phyloP scores from a whole-genome alignment of 495 filamentous ascomycete species.

The Aspergillus biplanus region DNA sequence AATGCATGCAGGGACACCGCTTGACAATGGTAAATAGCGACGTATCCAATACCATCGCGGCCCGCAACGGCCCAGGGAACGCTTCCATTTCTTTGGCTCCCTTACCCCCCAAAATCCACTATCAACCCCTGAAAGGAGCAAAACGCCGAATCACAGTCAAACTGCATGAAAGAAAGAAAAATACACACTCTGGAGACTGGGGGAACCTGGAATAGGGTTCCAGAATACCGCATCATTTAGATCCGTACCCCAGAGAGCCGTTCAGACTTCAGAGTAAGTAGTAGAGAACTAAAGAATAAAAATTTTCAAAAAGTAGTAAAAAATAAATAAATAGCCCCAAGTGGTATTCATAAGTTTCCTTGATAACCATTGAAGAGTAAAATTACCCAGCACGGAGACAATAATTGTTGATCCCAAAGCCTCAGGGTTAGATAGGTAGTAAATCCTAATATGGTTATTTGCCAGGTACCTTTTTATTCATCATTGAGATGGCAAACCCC shows the following conservation, averaged over 20 bases:
- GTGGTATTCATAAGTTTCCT: background rate
- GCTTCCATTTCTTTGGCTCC: conserved; percentile 17
- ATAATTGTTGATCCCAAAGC: conserved; percentile 20
- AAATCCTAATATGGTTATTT: conserved; percentile 4
- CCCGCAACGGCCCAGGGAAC: conserved; percentile 37
- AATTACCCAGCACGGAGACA: conserved; percentile 1
- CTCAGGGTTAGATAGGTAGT: conserved; percentile 20
- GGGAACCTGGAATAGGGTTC: background rate
- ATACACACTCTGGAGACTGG: too few relatives aligned
- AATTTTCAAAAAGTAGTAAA: too few relatives aligned
- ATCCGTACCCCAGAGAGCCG: too few relatives aligned
- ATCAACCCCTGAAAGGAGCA: conserved; percentile 32
- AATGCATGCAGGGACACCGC: conserved; percentile 8
- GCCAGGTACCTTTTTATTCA: background rate
- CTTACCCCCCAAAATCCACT: conserved; percentile 20
- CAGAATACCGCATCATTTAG: background rate
- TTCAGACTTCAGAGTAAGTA: too few relatives aligned
- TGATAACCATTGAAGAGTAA: background rate
- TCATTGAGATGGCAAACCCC: too few relatives aligned
- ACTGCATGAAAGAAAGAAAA: too few relatives aligned
- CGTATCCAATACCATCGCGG: conserved; percentile 26
- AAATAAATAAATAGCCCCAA: background rate
- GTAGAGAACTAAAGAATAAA: too few relatives aligned
- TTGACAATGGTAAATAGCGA: background rate
- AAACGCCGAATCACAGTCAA: conserved; percentile 5